Conservation (phyloP, 2,329 filamentous ascomycete species). For the Epichloe festucae region DNA sequence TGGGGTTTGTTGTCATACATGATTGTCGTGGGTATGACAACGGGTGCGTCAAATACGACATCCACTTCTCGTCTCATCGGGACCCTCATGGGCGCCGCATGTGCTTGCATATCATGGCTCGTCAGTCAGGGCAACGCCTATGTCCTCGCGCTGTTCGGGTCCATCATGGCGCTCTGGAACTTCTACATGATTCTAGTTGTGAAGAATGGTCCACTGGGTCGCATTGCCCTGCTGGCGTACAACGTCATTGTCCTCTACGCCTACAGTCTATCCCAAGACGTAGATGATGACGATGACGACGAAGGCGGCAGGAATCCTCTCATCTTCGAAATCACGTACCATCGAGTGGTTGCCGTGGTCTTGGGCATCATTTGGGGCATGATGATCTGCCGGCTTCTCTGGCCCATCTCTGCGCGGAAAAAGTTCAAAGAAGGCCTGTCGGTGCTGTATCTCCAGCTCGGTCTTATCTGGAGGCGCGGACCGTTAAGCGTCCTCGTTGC, state of each 20-base stretch:
- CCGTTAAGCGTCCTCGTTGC: constrained; percentile 64
- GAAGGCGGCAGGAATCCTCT: constrained; percentile 75
- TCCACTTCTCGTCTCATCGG: constrained; percentile 76
- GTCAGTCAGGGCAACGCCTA: constrained; percentile 60
- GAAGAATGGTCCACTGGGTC: constrained; percentile 77
- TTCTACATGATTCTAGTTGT: constrained; percentile 82
- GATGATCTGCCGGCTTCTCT: constrained; percentile 76
- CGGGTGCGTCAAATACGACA: constrained; percentile 89
- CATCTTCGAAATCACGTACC: constrained; percentile 76
- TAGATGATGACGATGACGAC: constrained; percentile 73
- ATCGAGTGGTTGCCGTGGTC: constrained; percentile 77
- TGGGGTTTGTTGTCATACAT: constrained; percentile 96
- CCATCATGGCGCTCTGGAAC: constrained; percentile 66
- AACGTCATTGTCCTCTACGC: constrained; percentile 91
- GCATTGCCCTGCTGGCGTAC: constrained; percentile 91
- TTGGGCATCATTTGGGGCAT: constrained; percentile 86
- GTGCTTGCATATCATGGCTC: constrained; percentile 68
- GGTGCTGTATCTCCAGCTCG: constrained; percentile 87
- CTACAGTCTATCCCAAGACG: constrained; percentile 72
- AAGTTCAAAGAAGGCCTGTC: constrained; percentile 85
- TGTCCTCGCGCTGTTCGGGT: constrained; percentile 68
- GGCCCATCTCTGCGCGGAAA: constrained; percentile 80
- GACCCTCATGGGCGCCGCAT: constrained; percentile 66
- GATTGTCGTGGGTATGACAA: constrained; percentile 96
- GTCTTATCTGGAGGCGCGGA: constrained; percentile 89